Evolutionary conservation across 352 stramenopile species (phyloP), one percentile per base, ranked within the genome.

Genomic region (Globisporangium iwayamae): DNA sequence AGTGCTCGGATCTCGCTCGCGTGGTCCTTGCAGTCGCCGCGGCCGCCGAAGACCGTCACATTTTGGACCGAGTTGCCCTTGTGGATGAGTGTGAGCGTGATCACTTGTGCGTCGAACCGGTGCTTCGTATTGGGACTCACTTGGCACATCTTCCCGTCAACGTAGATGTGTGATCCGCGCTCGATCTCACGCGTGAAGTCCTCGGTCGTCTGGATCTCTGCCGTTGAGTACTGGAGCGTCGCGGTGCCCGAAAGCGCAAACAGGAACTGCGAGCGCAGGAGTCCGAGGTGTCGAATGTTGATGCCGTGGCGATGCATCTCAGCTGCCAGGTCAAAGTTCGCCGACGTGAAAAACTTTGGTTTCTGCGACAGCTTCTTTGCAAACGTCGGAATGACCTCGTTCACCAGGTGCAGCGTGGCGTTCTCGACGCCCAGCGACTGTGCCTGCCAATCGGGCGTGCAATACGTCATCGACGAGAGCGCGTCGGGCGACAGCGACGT

Each of bases 281-380:
- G 59, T 4, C 91, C 91, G 25, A 98, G 70, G 54, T 98, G 91
- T 0, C 93, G 85, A 59, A 97, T 64, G 57, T 96, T 97, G 57
- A 98, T 96, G 1, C 93, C 93, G 18, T 95, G 81, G 30, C 83
- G 70, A 63, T 98, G 91, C 74, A 98, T 77, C 58, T 97, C 90
- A 10, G 75, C 68, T 0, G 82, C 83, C 13, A 98, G 48, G 53
- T 84, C 57, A 48, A 90, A 89, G n/a, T 63, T 69, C 0, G 65
- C 50, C 0, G 72, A 69, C 6, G 76, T 73, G 46, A 88, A 90
- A 39, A 91, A 94, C 22, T 75, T 46, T 2, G 53, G 13, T 36
- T 85, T 81, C 22, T 83, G 72, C 20, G 81, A 90, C 20, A 97
- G 61, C 39, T 97, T 93, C 32, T 85, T 68, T 0, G 89, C 89